A percentile compares a stretch with the other conserved stretches of the same genome.
Conservation (phyloP, 495 filamentous ascomycete genomes). For the Apiosordaria backusii region DNA sequence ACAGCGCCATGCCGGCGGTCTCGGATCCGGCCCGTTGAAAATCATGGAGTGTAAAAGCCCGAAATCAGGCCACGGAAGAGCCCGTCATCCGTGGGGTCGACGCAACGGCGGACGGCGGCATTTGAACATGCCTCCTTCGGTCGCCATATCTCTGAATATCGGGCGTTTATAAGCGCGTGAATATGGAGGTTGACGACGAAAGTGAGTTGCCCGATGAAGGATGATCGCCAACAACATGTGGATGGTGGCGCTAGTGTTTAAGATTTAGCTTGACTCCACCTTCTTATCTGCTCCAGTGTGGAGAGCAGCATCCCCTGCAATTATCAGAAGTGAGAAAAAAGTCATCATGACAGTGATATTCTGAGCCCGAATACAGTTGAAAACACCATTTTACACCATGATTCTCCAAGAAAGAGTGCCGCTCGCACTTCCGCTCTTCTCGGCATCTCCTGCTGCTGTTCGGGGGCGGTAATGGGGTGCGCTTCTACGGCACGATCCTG, state of each 20-base stretch:
- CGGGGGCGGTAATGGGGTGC: too few relatives aligned
- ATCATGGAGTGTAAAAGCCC: background rate
- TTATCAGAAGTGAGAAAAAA: background rate
- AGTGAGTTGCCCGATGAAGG: background rate
- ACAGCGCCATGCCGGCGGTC: background rate
- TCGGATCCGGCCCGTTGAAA: background rate
- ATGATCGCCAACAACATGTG: constrained; percentile 3
- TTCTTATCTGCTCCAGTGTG: background rate
- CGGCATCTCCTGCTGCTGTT: background rate
- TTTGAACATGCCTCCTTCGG: background rate
- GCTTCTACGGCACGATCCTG: background rate
- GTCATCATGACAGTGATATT: background rate
- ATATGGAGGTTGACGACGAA: too few relatives aligned
- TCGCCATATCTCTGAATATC: background rate
- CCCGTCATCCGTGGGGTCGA: background rate
- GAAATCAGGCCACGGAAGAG: background rate
- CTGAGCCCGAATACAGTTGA: too few relatives aligned
- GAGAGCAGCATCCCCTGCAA: background rate
- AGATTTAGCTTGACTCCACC: constrained; percentile 20
- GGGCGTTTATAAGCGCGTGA: background rate
- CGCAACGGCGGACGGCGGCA: background rate
- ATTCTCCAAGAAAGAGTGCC: too few relatives aligned
- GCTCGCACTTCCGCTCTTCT: background rate
- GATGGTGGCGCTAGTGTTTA: constrained; percentile 32
- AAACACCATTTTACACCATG: too few relatives aligned